Evolutionary conservation across 148 eudicot species (phyloP).

Genomic region (Camellia japonica): DNA sequence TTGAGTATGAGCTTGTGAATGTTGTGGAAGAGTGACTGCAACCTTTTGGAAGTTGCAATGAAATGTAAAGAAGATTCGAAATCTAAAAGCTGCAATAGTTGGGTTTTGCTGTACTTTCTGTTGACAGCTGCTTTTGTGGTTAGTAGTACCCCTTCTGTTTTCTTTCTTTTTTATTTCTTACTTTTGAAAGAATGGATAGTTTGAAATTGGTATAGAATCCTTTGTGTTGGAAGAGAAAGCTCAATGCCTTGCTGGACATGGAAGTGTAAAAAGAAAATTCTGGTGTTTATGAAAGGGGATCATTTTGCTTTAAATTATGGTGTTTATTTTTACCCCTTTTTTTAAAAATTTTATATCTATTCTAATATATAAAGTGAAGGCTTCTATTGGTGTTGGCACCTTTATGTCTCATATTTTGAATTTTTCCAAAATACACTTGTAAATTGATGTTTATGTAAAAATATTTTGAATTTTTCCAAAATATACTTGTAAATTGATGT

Average conservation of each 20-base stretch:
- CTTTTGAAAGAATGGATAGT: not conserved
- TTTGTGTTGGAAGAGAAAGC: not conserved
- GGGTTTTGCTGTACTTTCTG: not conserved
- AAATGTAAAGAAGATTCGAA: not conserved
- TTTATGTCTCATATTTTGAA: too few relatives aligned
- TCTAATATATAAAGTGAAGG: too few relatives aligned
- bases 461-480: too few relatives aligned
- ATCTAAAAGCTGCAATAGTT: not conserved
- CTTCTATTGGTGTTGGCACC: too few relatives aligned
- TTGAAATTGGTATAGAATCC: slow-evolving; percentile 5
- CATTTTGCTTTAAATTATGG: not conserved
- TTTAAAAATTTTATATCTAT: too few relatives aligned
- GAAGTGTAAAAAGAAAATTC: not conserved
- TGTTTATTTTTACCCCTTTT: too few relatives aligned
- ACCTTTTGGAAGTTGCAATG: slow-evolving; percentile 1
- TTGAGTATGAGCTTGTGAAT: slow-evolving; percentile 50
- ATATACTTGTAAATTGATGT: too few relatives aligned
- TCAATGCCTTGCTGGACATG: slow-evolving; percentile 3
- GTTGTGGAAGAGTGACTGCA: slow-evolving; percentile 22
- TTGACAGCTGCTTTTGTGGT: not conserved
- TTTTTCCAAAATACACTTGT: too few relatives aligned
- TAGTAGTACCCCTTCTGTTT: too few relatives aligned
- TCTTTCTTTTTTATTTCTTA: too few relatives aligned
- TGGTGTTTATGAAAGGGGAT: not conserved
- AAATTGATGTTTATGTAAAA: too few relatives aligned